Base-by-base conservation (phyloP, 2,329 filamentous ascomycete genomes). In the Microcera coccophila region DNA sequence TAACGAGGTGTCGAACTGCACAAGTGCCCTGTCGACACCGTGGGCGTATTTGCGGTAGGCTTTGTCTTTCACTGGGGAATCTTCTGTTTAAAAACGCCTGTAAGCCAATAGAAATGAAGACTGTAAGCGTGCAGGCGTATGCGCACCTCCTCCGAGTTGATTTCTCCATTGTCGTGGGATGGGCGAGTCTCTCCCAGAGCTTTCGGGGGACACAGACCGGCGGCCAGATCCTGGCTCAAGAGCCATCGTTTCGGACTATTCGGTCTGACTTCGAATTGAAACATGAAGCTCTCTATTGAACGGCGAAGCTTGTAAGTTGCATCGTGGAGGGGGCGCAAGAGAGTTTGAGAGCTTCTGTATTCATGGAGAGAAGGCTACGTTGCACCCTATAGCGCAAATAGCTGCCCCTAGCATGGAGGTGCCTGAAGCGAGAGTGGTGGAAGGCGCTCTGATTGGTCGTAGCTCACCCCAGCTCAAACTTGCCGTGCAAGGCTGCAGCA, bases 1-100 rank as follows among this genome's bases (percentile, higher is more conserved):
- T 55, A 96, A 75, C 21, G 89, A 83, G 14, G 88, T 90, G 63
- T 98, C 93, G 71, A 96, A 98, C 24, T 95, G 76, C 35, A 86
- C 80, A 49, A 98, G 76, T 24, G 90, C 87, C 64, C 90, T 82
- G 61, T 97, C 91, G 53, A 98, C 84, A 45, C 82, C 86, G 37
- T 84, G 81, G 34, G 90, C 89, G 79, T 97, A 98, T 65, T 90
- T 86, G 53, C 90, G 88, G 63, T 88, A 91, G 40, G 75, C 66
- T 64, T 84, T 84, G 66, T 84, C 81, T 63, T 80, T 82, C 33
- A 68, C 68, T 12, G 71, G 71, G 38, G 68, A 53, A 37, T 78
- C 81, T 63, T 87, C 74, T 80, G 44, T 19, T 16, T 26, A 10
- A 16, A 14, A n/a, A n/a, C n/a, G n/a, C 21, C 14, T 24, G 24